Evolutionary conservation across 306 rosid genomes (phyloP), one percentile per base, ranked within the genome.

Genomic region (Vicia faba): DNA sequence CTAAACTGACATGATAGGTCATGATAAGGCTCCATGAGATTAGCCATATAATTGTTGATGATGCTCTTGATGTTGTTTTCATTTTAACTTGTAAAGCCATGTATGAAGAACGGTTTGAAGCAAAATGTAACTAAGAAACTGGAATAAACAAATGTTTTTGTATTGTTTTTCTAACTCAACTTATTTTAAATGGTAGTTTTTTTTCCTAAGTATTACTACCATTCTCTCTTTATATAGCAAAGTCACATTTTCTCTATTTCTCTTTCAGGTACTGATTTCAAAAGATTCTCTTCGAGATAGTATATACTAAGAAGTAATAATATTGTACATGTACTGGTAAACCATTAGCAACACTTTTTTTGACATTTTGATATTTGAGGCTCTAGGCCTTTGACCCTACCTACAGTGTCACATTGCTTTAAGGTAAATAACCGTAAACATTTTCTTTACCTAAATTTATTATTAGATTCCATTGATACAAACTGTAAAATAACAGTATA

Each of bases 51-150:
- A 75, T 62, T 41, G 74, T 77, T 23, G 74, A 44, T 64, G 64
- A 44, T 50, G 79, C 33, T 48, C 64, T 65, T 38, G 79, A 69
- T 55, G 80, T 69, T 66, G 70, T 73, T 20, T 8, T 75, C 16
- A 12, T 63, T 46, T 74, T 73, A 56, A 43, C 38, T 61, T 68
- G 45, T 15, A 41, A 49, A 76, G 87, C 88, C 91, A 84, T 88
- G 71, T 50, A 11, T 64, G 71, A 18, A 33, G 38, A 33, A 65
- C 15, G 5, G 28, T 61, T 9, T 48, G 66, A 74, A 23, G 73
- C 35, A 31, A 67, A 25, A 56, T 10, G 13, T 35, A 61, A 10
- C 7, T 38, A 23, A 40, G 49, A 64, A 36, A 12, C 14, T 40
- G 0, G 5, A 12, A 49, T 31, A 33, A 33, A 43, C 9, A 56